Base-by-base conservation (phyloP, 345 rosid genomes). In the Populus pruinosa region DNA sequence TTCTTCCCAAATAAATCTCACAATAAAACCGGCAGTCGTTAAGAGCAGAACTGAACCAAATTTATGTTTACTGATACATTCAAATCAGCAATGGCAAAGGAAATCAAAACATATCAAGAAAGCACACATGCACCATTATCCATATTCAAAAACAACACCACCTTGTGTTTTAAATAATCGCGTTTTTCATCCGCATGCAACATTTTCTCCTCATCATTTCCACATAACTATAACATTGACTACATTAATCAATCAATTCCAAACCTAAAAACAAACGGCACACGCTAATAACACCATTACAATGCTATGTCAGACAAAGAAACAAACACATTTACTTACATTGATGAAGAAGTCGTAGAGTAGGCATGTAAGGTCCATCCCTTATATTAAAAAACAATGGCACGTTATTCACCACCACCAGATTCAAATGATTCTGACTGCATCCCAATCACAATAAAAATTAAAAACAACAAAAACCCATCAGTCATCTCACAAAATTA, bases 351-450 rank as follows among this genome's bases (percentile, higher is more conserved):
- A 96, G 96, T 14, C 97, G 84, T 25, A 96, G 78, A 11, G 99
- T 96, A 77, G 99, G 99, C 99, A 96, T 96, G 85, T 96, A 96
- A 69, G 97, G 98, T 68, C 99, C 98, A 20, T 94, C 98, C 38
- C 98, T 94, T 79, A 96, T 85, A 79, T 95, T 94, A 88, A 96
- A 96, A 86, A 96, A 96, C 79, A 94, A 81, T 2, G 99, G 98
- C 63, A 96, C 96, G 77, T 83, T 92, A 85, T 94, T 94, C 87
- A 94, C 96, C 86, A 92, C 77, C 71, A 96, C 97, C 81, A 96
- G 85, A 80, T 93, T 94, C 84, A 96, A 79, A 87, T 96, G 99
- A 84, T 96, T 92, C 76, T 90, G 99, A 83, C 99, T 96, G 92
- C 87, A 92, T 13, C 5, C 7, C 56, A 50, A 31, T 2, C 1